Conservation (phyloP, 176 grass and related monocot species). For the Typha latifolia region DNA sequence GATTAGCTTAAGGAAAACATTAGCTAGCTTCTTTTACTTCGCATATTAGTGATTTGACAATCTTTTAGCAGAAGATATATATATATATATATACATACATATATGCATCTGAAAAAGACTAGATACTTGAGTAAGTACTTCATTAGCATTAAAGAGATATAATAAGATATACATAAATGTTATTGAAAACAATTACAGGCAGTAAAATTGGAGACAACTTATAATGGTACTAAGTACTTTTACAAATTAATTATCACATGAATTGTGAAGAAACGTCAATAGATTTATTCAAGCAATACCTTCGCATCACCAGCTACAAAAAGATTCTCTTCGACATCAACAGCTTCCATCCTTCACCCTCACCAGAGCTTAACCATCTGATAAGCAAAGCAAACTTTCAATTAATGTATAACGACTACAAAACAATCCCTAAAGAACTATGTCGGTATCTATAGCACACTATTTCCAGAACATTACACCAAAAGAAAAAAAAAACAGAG, state of each 20-base stretch:
- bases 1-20: too few relatives aligned
- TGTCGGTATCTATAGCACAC: not conserved
- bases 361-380: conserved; percentile 31
- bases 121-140: too few relatives aligned
- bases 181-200: not conserved
- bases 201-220: not conserved
- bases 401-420: not conserved
- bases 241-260: too few relatives aligned
- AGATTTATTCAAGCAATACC: conserved; percentile 31
- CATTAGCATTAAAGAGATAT: too few relatives aligned
- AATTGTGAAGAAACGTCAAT: conserved; percentile 5
- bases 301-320: conserved; percentile 74
- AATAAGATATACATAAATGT: too few relatives aligned
- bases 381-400: conserved; percentile 21
- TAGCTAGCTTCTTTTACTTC: too few relatives aligned
- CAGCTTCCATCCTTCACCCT: conserved; percentile 41
- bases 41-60: too few relatives aligned
- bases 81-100: too few relatives aligned
- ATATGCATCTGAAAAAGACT: too few relatives aligned
- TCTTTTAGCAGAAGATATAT: too few relatives aligned
- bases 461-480: not conserved
- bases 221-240: not conserved
- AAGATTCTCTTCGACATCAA: conserved; percentile 53
- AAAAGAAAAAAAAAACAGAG: not conserved
- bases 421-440: not conserved